These are phyloP conservation scores for Nicotiana rustica DNA, from an alignment of 305 asterid species.

Conservation along the genomic window DNA sequence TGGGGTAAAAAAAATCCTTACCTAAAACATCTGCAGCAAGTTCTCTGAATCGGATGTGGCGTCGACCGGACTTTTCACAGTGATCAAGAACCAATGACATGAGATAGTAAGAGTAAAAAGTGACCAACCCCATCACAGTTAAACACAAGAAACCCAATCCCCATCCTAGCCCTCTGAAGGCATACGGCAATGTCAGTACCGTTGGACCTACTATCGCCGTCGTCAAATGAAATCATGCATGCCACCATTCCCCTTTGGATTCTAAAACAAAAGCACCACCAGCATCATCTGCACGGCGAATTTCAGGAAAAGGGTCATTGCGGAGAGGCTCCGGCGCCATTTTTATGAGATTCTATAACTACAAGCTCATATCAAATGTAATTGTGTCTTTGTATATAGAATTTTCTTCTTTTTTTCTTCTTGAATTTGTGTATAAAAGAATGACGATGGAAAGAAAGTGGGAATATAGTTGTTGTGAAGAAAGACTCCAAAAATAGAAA, in stretches of 20 bases:
- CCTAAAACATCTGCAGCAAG: constrained; percentile 91
- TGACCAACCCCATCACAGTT: constrained; percentile 80
- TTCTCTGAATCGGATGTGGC: constrained; percentile 95
- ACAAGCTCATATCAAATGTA: not conserved
- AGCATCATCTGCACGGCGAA: constrained; percentile 63
- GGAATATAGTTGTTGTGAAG: too few species aligned
- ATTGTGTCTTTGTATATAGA: not conserved
- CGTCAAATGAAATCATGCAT: constrained; percentile 88
- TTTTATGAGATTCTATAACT: not conserved
- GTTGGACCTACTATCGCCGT: constrained; percentile 98
- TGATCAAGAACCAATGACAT: constrained; percentile 92
- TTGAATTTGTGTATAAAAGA: too few species aligned
- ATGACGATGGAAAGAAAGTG: too few species aligned
- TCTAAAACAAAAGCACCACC: constrained; percentile 86
- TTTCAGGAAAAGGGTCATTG: constrained; percentile 43
- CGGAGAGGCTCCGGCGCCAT: constrained; percentile 52
- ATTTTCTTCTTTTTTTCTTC: too few species aligned
- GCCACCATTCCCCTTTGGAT: constrained; percentile 97
- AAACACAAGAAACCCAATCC: constrained; percentile 66
- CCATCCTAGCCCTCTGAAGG: constrained; percentile 93
- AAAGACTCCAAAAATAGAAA: too few species aligned
- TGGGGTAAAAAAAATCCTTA: not conserved
- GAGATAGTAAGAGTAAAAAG: constrained; percentile 85
- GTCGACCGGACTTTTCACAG: constrained; percentile 92
- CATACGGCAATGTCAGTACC: constrained; percentile 81